These are phyloP conservation scores for Cyclaneusma minus DNA, from an alignment of 2,329 filamentous ascomycete species.

Conservation along the genomic window DNA sequence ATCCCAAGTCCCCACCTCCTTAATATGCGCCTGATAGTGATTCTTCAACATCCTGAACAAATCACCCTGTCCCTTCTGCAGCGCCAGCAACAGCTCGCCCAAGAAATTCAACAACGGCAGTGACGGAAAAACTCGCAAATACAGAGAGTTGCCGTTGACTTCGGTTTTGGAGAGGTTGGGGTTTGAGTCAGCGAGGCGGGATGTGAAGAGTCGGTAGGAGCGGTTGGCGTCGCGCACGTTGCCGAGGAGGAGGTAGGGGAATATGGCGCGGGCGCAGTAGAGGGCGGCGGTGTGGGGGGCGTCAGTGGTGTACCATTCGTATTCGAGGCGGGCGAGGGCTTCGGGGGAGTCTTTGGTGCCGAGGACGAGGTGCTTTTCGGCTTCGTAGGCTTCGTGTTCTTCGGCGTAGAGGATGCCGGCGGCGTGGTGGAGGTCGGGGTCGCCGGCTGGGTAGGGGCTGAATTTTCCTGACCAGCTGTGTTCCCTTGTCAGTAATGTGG, in stretches of 20 bases:
- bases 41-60: constrained; percentile 67
- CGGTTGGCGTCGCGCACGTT: constrained; percentile 83
- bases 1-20: constrained; percentile 64
- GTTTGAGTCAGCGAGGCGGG: constrained; percentile 40
- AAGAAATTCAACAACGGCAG: constrained; percentile 94
- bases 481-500: constrained; percentile 4
- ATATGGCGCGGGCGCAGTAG: constrained; percentile 72
- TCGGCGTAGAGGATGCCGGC: constrained; percentile 79
- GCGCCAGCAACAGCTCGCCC: constrained; percentile 64
- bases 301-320: constrained; percentile 83
- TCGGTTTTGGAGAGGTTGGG: constrained; percentile 57
- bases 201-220: constrained; percentile 62
- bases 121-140: constrained; percentile 72
- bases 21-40: constrained; percentile 68
- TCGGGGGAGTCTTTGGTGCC: constrained; percentile 82
- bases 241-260: constrained; percentile 81
- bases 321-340: constrained; percentile 69
- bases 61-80: constrained; percentile 65
- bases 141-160: constrained; percentile 52
- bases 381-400: constrained; percentile 84
- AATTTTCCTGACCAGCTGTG: constrained; percentile 67
- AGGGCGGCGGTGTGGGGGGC: constrained; percentile 75
- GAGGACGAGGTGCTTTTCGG: constrained; percentile 75
- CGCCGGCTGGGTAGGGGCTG: constrained; percentile 78
- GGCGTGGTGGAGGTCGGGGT: constrained; percentile 89